A percentile compares a stretch with the other conserved stretches of the same genome.
These are phyloP conservation scores for Pleomassaria siparia DNA, from an alignment of 2,329 filamentous ascomycete species.

Conservation along the genomic window DNA sequence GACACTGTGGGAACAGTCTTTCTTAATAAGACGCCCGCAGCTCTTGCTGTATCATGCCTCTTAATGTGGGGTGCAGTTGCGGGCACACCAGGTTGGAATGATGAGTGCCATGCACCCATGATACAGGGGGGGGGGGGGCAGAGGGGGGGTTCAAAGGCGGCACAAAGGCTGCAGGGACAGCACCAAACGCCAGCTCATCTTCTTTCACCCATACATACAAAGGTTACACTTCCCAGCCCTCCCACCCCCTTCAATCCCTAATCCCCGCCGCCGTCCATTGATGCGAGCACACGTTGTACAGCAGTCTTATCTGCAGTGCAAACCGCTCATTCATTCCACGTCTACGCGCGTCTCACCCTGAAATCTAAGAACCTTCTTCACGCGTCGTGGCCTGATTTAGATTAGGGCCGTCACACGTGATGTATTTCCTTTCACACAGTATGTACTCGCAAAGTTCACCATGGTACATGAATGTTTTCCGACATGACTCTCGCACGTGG, in stretches of 20 bases:
- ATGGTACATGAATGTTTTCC: too few species aligned
- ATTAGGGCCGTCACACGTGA: neutral
- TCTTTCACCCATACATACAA: too few species aligned
- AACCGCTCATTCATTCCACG: neutral
- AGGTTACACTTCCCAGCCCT: neutral
- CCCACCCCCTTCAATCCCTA: neutral
- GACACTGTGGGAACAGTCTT: neutral
- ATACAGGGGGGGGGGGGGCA: neutral
- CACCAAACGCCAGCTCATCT: neutral
- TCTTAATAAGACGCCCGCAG: neutral
- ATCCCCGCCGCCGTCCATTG: conserved; percentile 2
- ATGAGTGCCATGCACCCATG: neutral
- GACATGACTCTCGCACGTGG: too few species aligned
- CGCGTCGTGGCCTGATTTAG: neutral
- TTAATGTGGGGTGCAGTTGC: conserved; percentile 4
- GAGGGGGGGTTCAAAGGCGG: neutral
- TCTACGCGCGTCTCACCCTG: neutral
- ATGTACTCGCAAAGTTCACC: neutral
- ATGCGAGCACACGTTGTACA: conserved; percentile 4
- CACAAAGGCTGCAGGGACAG: neutral
- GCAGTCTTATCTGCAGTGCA: neutral
- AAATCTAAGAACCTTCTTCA: too few species aligned
- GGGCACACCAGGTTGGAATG: too few species aligned
- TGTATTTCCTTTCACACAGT: neutral
- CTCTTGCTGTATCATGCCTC: neutral